Percentiles rank a stretch among this genome's conserved stretches.
phyloP scores from a whole-genome alignment of 768 basidiomycete genomes.

The Hysterangium stoloniferum region DNA sequence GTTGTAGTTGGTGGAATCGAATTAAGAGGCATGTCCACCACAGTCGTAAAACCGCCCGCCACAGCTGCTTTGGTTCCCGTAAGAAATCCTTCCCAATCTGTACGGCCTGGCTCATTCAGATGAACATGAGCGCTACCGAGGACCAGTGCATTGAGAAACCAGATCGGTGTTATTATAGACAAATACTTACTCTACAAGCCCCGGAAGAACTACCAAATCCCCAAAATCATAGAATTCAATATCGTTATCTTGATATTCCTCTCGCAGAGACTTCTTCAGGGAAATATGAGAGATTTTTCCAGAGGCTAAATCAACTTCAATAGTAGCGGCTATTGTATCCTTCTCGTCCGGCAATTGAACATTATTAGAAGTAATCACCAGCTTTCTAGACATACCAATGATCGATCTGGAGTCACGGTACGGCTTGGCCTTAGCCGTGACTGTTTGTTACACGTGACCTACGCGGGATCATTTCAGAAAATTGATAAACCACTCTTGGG shows the following conservation, averaged over 20 bases:
- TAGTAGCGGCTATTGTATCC: conserved; percentile 52
- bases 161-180: not conserved
- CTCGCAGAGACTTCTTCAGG: conserved; percentile 23
- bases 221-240: conserved; percentile 48
- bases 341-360: conserved; percentile 48
- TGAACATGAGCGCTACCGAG: conserved; percentile 74
- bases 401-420: too few relatives aligned
- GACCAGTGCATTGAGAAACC: conserved; percentile 10
- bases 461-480: too few relatives aligned
- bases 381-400: not conserved
- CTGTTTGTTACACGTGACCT: too few relatives aligned
- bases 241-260: conserved; percentile 23
- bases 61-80: conserved; percentile 88
- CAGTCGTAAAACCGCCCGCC: conserved; percentile 89
- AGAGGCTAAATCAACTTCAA: conserved; percentile 46
- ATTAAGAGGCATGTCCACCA: conserved; percentile 98
- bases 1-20: conserved; percentile 96
- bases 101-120: conserved; percentile 88
- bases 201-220: conserved; percentile 58
- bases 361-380: conserved; percentile 45
- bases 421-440: too few relatives aligned
- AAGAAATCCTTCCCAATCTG: conserved; percentile 90
- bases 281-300: conserved; percentile 56
- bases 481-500: too few relatives aligned
- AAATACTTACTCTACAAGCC: conserved; percentile 65